Evolutionary conservation across 108 stramenopile species (phyloP).

Genomic region (Nitzschia putrida): DNA sequence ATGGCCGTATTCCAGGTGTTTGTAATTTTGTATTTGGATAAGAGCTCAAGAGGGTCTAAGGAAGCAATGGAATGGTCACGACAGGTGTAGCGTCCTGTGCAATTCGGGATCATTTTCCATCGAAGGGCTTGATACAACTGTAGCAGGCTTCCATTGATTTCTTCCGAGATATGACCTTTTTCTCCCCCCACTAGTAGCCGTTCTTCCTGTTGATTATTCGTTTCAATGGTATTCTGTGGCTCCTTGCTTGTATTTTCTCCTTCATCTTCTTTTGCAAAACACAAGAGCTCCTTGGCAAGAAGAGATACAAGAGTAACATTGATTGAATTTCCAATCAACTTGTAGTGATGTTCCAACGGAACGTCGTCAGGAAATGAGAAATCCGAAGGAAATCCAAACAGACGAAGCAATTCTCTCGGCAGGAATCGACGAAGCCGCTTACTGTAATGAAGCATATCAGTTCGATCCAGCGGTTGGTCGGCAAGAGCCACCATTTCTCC

Average conservation of each 20-base stretch:
- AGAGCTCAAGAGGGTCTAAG: conserved; percentile 29
- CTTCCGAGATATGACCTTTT: conserved; percentile 48
- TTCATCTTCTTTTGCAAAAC: neutral
- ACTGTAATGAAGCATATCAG: conserved; percentile 38
- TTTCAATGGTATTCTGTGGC: too few species aligned
- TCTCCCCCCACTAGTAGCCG: conserved; percentile 33
- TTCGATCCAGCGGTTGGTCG: conserved; percentile 22
- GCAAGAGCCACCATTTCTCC: neutral
- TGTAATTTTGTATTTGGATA: conserved; percentile 19
- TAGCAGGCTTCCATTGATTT: conserved; percentile 37
- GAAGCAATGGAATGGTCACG: conserved; percentile 31
- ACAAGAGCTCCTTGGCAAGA: conserved; percentile 26
- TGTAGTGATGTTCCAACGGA: conserved; percentile 47
- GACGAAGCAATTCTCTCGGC: conserved; percentile 41
- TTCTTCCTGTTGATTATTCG: too few species aligned
- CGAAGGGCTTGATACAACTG: conserved; percentile 35
- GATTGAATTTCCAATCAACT: conserved; percentile 56
- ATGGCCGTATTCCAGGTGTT: too few species aligned
- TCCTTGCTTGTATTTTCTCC: neutral
- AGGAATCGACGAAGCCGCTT: conserved; percentile 40
- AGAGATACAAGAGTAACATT: conserved; percentile 45
- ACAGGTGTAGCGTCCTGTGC: conserved; percentile 55
- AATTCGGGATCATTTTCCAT: conserved; percentile 57
- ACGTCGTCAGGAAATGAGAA: conserved; percentile 39
- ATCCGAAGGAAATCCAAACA: conserved; percentile 50